phyloP scores from a whole-genome alignment of 345 rosid species.

The Schrenkiella parvula region DNA sequence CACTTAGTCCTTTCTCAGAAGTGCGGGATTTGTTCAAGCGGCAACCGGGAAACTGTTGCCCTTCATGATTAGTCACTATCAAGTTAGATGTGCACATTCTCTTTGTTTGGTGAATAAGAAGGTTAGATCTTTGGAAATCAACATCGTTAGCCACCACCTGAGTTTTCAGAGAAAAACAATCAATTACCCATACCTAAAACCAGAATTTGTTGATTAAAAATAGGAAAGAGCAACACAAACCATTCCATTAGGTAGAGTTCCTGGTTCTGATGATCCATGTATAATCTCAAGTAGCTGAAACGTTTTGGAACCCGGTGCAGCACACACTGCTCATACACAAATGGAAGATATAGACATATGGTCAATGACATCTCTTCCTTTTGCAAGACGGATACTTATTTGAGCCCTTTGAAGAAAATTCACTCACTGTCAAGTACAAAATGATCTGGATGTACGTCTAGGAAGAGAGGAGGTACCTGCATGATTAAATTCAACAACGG shows the following conservation, averaged over 20 bases:
- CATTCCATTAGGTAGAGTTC: constrained; percentile 76
- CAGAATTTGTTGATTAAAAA: background rate
- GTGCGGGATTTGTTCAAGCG: constrained; percentile 50
- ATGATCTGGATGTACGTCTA: constrained; percentile 78
- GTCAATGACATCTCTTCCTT: background rate
- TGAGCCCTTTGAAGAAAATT: constrained; percentile 6
- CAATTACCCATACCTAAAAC: background rate
- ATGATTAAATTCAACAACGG: background rate
- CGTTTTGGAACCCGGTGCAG: constrained; percentile 98
- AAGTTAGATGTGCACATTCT: constrained; percentile 96
- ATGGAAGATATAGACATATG: background rate
- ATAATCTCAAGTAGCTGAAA: constrained; percentile 91
- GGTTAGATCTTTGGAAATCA: constrained; percentile 95
- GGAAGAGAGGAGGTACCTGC: constrained; percentile 93
- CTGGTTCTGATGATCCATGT: constrained; percentile 60
- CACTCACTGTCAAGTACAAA: constrained; percentile 85
- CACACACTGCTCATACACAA: constrained; percentile 65
- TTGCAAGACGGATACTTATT: background rate
- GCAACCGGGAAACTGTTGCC: constrained; percentile 86
- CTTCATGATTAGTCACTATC: constrained; percentile 94
- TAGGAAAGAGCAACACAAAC: constrained; percentile 33
- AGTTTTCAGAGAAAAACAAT: background rate
- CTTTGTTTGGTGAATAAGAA: constrained; percentile 97
- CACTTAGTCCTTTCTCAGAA: constrained; percentile 31
- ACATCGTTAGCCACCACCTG: constrained; percentile 95